Evolutionary conservation across 2,329 filamentous ascomycete species (phyloP).

Genomic region (Fusarium zealandicum): DNA sequence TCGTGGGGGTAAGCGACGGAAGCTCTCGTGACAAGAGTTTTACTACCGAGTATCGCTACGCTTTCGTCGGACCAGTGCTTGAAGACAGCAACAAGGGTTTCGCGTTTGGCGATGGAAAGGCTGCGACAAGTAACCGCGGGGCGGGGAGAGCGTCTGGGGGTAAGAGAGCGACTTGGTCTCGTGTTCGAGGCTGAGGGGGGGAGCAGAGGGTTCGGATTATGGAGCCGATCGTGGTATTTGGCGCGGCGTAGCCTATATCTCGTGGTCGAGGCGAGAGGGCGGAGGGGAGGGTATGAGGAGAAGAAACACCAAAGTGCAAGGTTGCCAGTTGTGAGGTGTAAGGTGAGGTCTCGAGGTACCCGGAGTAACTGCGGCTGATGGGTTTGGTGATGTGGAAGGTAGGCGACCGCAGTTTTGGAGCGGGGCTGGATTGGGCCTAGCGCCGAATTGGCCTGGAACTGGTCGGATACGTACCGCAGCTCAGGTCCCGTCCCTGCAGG

Average conservation of each 20-base stretch:
- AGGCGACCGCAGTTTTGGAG: constrained; percentile 23
- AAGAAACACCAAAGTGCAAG: constrained; percentile 25
- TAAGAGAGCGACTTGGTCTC: constrained; percentile 16
- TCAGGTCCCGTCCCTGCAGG: constrained; percentile 28
- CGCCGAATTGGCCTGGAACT: constrained; percentile 29
- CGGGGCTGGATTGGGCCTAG: constrained; percentile 45
- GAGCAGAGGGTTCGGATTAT: constrained; percentile 14
- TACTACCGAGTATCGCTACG: constrained; percentile 31
- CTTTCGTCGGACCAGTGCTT: constrained; percentile 26
- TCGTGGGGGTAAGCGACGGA: constrained; percentile 40
- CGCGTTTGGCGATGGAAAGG: constrained; percentile 18
- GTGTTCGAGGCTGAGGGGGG: constrained; percentile 8
- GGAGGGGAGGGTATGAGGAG: constrained; percentile 20
- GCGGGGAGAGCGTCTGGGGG: constrained; percentile 21
- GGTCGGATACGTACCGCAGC: background rate
- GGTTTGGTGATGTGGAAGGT: constrained; percentile 41
- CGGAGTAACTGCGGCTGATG: constrained; percentile 43
- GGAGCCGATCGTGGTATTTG: constrained; percentile 19
- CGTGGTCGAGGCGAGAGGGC: constrained; percentile 21
- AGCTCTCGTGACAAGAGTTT: constrained; percentile 39
- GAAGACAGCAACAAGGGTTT: constrained; percentile 19
- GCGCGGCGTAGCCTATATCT: constrained; percentile 5
- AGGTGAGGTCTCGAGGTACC: constrained; percentile 38
- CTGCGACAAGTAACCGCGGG: constrained; percentile 35
- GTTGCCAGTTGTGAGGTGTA: constrained; percentile 35